Conservation (phyloP, 805 yeast species). For the Wickerhamomyces xylosicus region DNA sequence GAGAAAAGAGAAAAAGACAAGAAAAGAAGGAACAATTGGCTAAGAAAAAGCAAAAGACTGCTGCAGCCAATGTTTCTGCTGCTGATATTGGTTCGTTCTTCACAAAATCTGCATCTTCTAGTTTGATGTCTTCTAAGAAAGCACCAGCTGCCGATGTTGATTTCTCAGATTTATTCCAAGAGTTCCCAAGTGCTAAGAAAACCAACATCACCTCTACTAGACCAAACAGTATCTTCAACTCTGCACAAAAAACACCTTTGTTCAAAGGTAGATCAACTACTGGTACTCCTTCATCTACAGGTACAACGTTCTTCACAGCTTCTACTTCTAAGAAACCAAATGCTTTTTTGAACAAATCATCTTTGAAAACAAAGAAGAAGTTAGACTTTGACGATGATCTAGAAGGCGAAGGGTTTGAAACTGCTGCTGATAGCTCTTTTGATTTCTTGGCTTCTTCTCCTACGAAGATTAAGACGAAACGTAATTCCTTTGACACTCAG, state of each 20-base stretch:
- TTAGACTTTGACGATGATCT: constrained; percentile 19
- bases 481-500: not conserved
- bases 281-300: constrained; percentile 12
- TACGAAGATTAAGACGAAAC: constrained; percentile 15
- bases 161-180: constrained; percentile 59
- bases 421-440: constrained; percentile 14
- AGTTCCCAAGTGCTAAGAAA: constrained; percentile 12
- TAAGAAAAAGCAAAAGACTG: constrained; percentile 1
- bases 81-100: too few species aligned
- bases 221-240: constrained; percentile 7
- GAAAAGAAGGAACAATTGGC: constrained; percentile 9
- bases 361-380: constrained; percentile 1
- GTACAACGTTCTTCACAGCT: constrained; percentile 8
- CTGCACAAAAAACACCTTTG: constrained; percentile 12
- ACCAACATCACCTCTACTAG: constrained; percentile 4
- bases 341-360: constrained; percentile 15
- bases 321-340: constrained; percentile 21
- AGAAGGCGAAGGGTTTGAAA: constrained; percentile 7
- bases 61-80: too few species aligned
- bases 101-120: too few species aligned
- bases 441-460: constrained; percentile 28
- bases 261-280: constrained; percentile 10
- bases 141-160: constrained; percentile 15
- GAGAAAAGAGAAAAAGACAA: constrained; percentile 7
- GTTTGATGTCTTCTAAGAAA: too few species aligned